Base-by-base conservation (phyloP, 2,329 filamentous ascomycete genomes). In the Cladosporium sp. region DNA sequence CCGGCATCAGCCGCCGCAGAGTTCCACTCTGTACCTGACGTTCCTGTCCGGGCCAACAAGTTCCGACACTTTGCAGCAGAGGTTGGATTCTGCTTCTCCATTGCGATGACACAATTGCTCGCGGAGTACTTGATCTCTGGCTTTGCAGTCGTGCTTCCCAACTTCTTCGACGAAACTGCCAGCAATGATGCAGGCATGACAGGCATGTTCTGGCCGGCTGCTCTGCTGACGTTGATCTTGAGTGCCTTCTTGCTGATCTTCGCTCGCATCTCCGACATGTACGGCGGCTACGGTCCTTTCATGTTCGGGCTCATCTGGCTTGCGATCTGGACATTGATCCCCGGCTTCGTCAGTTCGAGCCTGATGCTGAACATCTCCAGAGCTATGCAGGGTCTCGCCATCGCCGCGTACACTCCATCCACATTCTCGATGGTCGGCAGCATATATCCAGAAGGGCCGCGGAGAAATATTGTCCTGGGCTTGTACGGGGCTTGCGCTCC, bases 71-170 rank as follows among this genome's bases (percentile, higher is more conserved):
- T 70, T n/a, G 66, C 68, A 21, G 69, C 69, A 34, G 76, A 78
- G 62, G 62, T 75, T 7, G 73, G 73, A 30, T 77, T 78, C 66
- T 72, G 71, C 66, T 75, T 77, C 70, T 74, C 74, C 30, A 76
- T 78, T 46, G 72, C 73, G 49, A 72, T 76, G 69, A 74, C 75
- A 1, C 75, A 77, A 43, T 73, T 78, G 56, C 69, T 78, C 7
- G 73, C 74, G 30, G 76, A 78, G 39, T 78, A 76, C 67, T 70
- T 77, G 66, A 76, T 78, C 59, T 75, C 74, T 1, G 76, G 76
- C 14, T 78, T 78, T 58, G 74, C 75, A 0, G 71, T 77, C 23
- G 72, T 76, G 26, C 70, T 78, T 0, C 73, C 76, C 6, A 70
- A 70, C 10, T 67, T 77, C 28, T 64, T 73, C 21, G 36, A 66